Conservation (phyloP, 1,284 basidiomycete species). For the Athelia sp. region DNA sequence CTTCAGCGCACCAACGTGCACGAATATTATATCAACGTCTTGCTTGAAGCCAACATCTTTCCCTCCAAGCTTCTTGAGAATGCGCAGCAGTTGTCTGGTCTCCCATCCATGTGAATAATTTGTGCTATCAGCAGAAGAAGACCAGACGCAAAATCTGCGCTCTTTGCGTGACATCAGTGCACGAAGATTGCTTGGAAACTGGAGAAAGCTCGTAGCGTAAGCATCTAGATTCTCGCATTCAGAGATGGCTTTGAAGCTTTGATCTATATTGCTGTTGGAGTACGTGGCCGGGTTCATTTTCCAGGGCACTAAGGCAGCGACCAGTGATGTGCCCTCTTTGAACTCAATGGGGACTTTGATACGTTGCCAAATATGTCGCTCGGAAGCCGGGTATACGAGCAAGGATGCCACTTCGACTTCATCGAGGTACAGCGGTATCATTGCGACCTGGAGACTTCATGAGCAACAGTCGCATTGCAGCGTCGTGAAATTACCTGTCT, state of each 20-base stretch:
- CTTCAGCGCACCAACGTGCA: conserved; percentile 54
- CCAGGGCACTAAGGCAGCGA: conserved; percentile 47
- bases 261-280: conserved; percentile 4
- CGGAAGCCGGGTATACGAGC: conserved; percentile 17
- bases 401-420: conserved; percentile 29
- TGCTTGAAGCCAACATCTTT: conserved; percentile 23
- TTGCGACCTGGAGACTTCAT: conserved; percentile 37
- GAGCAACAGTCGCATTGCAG: conserved; percentile 3
- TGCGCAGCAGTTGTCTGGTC: conserved; percentile 34
- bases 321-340: conserved; percentile 19
- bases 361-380: conserved; percentile 17
- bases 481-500: conserved; percentile 35
- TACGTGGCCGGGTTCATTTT: conserved; percentile 20
- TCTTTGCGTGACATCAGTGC: conserved; percentile 31
- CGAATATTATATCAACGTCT: conserved; percentile 44
- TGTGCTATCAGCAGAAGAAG: conserved; percentile 17
- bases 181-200: conserved; percentile 38
- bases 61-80: conserved; percentile 41
- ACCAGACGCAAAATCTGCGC: conserved; percentile 32
- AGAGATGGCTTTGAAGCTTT: background rate
- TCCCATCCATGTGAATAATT: conserved; percentile 29
- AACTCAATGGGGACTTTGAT: conserved; percentile 23
- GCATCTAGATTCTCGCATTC: conserved; percentile 26
- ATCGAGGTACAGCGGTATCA: conserved; percentile 42
- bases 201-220: conserved; percentile 38